phyloP scores from a whole-genome alignment of 805 yeast genomes.

The Spathaspora hagerdaliae region DNA sequence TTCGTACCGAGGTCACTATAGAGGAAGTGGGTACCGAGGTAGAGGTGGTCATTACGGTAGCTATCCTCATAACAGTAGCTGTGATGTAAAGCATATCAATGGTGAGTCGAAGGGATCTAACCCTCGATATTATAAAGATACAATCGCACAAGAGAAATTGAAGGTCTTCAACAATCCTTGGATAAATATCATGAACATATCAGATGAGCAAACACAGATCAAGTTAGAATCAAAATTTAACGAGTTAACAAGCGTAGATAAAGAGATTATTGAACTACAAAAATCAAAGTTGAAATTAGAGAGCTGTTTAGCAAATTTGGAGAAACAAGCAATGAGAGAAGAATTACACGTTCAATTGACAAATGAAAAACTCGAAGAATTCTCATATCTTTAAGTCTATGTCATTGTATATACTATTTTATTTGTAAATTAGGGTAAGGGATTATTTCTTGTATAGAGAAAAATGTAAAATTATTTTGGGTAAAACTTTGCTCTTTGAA shows the following conservation, averaged over 20 bases:
- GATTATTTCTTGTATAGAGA: not conserved
- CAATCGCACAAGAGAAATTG: slow-evolving; percentile 1
- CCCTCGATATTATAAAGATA: slow-evolving; percentile 7
- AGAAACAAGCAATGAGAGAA: slow-evolving; percentile 26
- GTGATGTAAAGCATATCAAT: slow-evolving; percentile 2
- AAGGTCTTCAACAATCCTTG: slow-evolving; percentile 24
- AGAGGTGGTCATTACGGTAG: slow-evolving; percentile 4
- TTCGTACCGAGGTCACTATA: slow-evolving; percentile 4
- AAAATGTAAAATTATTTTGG: not conserved
- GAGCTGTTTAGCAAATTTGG: slow-evolving; percentile 13
- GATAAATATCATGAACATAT: slow-evolving; percentile 26
- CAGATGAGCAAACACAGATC: slow-evolving; percentile 21
- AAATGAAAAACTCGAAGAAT: slow-evolving; percentile 48
- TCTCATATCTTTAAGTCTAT: slow-evolving; percentile 30
- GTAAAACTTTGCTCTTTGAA: too few species aligned
- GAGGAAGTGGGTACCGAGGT: slow-evolving; percentile 7
- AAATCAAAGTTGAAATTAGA: slow-evolving; percentile 18
- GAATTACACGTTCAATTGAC: slow-evolving; percentile 32
- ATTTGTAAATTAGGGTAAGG: not conserved
- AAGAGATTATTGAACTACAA: slow-evolving; percentile 23
- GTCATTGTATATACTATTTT: not conserved
- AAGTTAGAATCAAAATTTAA: slow-evolving; percentile 21
- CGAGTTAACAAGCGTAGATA: slow-evolving; percentile 22
- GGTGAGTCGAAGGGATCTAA: slow-evolving; percentile 1
- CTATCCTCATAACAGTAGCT: not conserved